Percentiles rank a stretch among this genome's conserved stretches.
phyloP scores from a whole-genome alignment of 805 yeast genomes.

The Hanseniaspora occidentalis region DNA sequence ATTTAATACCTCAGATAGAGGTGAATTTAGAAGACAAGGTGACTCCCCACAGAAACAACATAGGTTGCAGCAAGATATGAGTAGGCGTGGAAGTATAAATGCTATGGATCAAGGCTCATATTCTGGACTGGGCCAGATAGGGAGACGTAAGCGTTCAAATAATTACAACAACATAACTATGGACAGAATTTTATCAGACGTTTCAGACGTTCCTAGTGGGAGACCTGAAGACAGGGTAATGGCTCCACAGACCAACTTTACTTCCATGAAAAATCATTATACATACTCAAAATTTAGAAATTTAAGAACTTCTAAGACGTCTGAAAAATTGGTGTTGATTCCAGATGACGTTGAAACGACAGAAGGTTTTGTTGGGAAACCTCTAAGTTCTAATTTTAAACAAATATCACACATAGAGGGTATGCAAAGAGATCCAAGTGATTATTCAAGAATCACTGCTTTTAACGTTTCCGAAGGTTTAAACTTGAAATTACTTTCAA shows the following conservation, averaged over 20 bases:
- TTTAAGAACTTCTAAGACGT: constrained; percentile 69
- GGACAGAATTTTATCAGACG: constrained; percentile 62
- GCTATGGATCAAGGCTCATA: neutral
- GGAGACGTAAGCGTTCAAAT: neutral
- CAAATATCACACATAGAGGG: neutral
- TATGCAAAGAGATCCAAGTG: constrained; percentile 28
- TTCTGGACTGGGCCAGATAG: neutral
- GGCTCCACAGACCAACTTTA: neutral
- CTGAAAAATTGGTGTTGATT: constrained; percentile 75
- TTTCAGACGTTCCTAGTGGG: constrained; percentile 80
- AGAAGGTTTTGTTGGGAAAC: constrained; percentile 1
- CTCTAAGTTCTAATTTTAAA: constrained; percentile 20
- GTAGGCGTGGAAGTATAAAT: constrained; percentile 16
- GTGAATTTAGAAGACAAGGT: too few relatives aligned
- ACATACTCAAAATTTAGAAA: neutral
- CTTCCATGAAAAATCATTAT: neutral
- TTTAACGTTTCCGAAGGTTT: constrained; percentile 81
- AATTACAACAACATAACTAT: constrained; percentile 42
- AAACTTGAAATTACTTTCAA: constrained; percentile 46
- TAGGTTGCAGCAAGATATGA: constrained; percentile 4
- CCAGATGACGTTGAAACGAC: constrained; percentile 30
- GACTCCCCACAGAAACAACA: constrained; percentile 3
- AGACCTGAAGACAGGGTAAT: constrained; percentile 31
- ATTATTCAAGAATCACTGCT: constrained; percentile 79
- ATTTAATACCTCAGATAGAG: too few relatives aligned